Base-by-base conservation (phyloP, 768 basidiomycete genomes). In the Xerocomellus amylosporus region DNA sequence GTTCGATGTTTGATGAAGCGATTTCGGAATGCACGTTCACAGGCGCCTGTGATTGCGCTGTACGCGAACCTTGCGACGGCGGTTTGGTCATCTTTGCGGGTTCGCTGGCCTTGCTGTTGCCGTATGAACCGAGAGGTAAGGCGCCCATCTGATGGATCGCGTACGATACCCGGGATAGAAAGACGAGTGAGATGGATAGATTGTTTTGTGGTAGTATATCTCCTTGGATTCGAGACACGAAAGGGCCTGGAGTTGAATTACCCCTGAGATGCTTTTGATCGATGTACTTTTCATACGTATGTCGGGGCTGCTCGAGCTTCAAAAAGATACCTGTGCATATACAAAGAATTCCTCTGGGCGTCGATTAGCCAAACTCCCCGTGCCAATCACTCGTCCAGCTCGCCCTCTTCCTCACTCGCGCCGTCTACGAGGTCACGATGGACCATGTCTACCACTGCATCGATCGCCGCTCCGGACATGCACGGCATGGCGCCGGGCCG, bases 81-180 rank as follows among this genome's bases (percentile, higher is more conserved):
- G 1, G 83, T 83, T 60, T 91, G 52, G 76, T 88, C 55, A 74
- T 90, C 22, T 71, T 76, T 49, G 79, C 84, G 7, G 88, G 87
- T n/a, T 65, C 74, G 8, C 59, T 90, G 46, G 79, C 85, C 2
- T 64, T 89, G 31, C 62, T 87, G 1, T 70, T 92, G 19, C 90
- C 88, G 0, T 90, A 84, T 58, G 88, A 91, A 67, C 84, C 88
- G 0, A 72, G 83, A 61, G 89, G 88, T n/a, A 86, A 81, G 62
- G 84, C 83, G 30, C 84, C 85, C 45, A 80, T 87, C 64, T 89
- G 14, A 53, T 54, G 5, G 31, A 33, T 6, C 12, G 31, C 8
- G 28, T 9, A 9, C 28, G 28, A 28, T 28, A 28, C 8, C 8
- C 28, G n/a, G n/a, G n/a, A n/a, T n/a, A n/a, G n/a, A n/a, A n/a